Conservation (phyloP, 169 alveolate genomes). For the Eimeria falciformis region DNA sequence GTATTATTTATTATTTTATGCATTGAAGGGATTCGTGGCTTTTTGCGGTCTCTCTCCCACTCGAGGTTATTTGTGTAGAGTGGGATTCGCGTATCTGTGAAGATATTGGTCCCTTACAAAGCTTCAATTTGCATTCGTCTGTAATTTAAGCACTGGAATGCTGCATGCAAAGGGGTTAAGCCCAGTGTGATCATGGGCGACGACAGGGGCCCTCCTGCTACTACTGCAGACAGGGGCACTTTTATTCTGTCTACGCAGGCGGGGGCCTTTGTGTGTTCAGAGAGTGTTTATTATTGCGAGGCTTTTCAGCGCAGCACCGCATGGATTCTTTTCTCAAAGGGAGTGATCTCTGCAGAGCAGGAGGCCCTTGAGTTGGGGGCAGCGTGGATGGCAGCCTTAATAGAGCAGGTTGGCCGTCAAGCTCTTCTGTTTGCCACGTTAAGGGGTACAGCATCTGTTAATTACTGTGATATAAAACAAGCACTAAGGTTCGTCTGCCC, state of each 20-base stretch:
- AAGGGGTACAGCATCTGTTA: conserved; percentile 50
- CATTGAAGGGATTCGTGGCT: too few species aligned
- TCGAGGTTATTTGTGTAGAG: too few species aligned
- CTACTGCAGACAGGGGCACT: not conserved
- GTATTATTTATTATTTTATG: too few species aligned
- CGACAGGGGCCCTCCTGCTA: not conserved
- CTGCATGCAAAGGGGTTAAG: not conserved
- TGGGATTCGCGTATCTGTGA: too few species aligned
- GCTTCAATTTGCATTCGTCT: too few species aligned
- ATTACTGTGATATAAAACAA: conserved; percentile 62
- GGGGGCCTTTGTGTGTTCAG: not conserved
- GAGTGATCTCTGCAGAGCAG: conserved; percentile 41
- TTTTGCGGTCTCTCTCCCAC: too few species aligned
- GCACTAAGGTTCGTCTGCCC: conserved; percentile 41
- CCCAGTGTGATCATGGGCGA: not conserved
- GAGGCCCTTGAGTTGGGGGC: conserved; percentile 46
- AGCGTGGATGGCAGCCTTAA: conserved; percentile 17
- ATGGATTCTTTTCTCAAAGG: conserved; percentile 48
- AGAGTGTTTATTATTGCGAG: not conserved
- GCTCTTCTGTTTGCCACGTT: conserved; percentile 32
- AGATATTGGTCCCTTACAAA: too few species aligned
- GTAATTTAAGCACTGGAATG: too few species aligned
- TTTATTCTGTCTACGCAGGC: not conserved
- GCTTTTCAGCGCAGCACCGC: conserved; percentile 59
- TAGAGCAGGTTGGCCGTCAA: conserved; percentile 57